A percentile compares a stretch with the other conserved stretches of the same genome.
These are phyloP conservation scores for Phylloporus arenicola DNA, from an alignment of 768 basidiomycete genomes.

Conservation along the genomic window DNA sequence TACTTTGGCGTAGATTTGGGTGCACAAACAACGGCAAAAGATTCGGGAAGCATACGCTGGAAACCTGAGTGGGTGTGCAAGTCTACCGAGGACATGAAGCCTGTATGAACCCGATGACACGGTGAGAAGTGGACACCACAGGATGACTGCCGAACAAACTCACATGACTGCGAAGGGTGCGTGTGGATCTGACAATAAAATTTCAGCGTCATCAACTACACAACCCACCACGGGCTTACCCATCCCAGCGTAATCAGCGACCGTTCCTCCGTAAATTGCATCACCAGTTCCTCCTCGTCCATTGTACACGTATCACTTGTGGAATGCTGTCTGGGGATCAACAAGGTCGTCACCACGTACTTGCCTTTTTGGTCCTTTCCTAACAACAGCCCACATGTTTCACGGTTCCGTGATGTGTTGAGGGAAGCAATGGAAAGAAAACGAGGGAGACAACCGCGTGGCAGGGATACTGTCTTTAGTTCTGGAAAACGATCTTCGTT, in stretches of 20 bases:
- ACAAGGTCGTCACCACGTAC: constrained; percentile 70
- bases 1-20: constrained; percentile 74
- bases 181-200: constrained; percentile 68
- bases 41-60: constrained; percentile 86
- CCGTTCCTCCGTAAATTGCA: constrained; percentile 79
- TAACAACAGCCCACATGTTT: constrained; percentile 83
- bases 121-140: not conserved
- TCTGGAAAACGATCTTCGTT: constrained; percentile 35
- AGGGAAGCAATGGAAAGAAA: constrained; percentile 74
- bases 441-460: constrained; percentile 63
- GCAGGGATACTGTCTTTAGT: constrained; percentile 63
- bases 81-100: constrained; percentile 94
- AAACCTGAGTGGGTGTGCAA: constrained; percentile 88
- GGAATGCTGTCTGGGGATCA: constrained; percentile 85
- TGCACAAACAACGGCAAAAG: constrained; percentile 89
- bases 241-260: constrained; percentile 85
- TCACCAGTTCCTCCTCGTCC: constrained; percentile 83
- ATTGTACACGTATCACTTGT: constrained; percentile 91
- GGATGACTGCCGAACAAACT: constrained; percentile 19
- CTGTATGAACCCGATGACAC: constrained; percentile 28
- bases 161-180: constrained; percentile 84
- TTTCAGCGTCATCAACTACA: not conserved
- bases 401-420: constrained; percentile 73
- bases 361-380: constrained; percentile 60
- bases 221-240: constrained; percentile 45